Conservation (phyloP, 2,329 filamentous ascomycete species). For the Chalaropsis thielavioides region DNA sequence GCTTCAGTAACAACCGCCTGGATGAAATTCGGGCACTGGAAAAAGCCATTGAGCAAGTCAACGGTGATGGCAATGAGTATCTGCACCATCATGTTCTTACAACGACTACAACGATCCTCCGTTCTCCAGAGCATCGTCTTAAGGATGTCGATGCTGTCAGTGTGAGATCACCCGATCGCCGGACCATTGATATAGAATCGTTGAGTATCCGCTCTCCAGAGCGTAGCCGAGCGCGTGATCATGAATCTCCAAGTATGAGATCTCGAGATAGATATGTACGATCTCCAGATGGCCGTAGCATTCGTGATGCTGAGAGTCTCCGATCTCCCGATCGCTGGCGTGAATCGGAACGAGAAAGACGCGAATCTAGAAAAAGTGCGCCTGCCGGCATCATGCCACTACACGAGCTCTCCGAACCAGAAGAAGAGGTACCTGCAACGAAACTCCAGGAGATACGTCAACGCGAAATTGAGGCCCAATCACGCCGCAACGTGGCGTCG, state of each 20-base stretch:
- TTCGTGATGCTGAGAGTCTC: not conserved
- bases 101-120: conserved; percentile 16
- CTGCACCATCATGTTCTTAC: conserved; percentile 16
- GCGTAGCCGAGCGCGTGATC: conserved; percentile 9
- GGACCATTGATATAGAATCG: conserved; percentile 5
- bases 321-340: conserved; percentile 10
- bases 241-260: conserved; percentile 3
- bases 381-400: conserved; percentile 11
- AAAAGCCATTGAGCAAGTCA: conserved; percentile 22
- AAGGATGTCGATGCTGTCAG: conserved; percentile 2
- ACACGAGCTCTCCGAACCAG: conserved; percentile 14
- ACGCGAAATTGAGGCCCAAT: conserved; percentile 28
- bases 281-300: not conserved
- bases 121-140: conserved; percentile 4
- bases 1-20: conserved; percentile 20
- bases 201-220: conserved; percentile 6
- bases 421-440: conserved; percentile 19
- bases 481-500: conserved; percentile 4
- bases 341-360: conserved; percentile 10
- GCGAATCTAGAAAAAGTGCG: conserved; percentile 14
- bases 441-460: conserved; percentile 36
- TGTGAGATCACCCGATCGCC: conserved; percentile 4
- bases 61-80: conserved; percentile 16
- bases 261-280: conserved; percentile 1
- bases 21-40: conserved; percentile 28